Base-by-base conservation (phyloP, 2,329 filamentous ascomycete species). In the Helminthosporium solani region DNA sequence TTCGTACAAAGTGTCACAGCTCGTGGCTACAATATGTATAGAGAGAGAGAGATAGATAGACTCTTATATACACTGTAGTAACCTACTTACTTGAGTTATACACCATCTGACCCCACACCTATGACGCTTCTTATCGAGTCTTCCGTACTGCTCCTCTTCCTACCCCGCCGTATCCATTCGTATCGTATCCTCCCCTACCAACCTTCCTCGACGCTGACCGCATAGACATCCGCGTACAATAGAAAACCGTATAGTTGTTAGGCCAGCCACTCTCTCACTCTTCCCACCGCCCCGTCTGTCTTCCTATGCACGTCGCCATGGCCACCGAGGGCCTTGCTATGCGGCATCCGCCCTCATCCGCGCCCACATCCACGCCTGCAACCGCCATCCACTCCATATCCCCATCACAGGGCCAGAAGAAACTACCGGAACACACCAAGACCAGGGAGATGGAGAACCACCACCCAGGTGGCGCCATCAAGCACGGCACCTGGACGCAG, bases 401-500 rank as follows among this genome's bases (percentile, higher is more conserved):
- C 30, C 49, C 50, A 34, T 48, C 52, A n/a, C n/a, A 25, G 9
- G 14, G 47, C 52, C 27, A 53, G 40, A 38, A 48, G 44, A 46
- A 44, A 33, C 46, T 42, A 25, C 39, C 36, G 23, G 31, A 45
- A 19, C 42, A 47, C 11, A 52, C 44, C 42, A 52, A 49, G 31
- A 47, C 39, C 23, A 50, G 44, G 46, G 42, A 46, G 31, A 33
- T 40, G 5, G 34, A 48, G 40, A 23, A 41, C 42, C 48, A 58
- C 27, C 70, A 72, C 39, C 70, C 70, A 15, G 64, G 58, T 19
- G 70, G 69, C 5, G 58, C 64, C 11, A 61, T 71, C 46, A 73
- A 73, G 55, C 72, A 76, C 68, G 74, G 74, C 46, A 51, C 57
- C 6, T 54, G 63, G 46, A 66, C 70, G 50, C 73, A 77, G 54